phyloP scores from a whole-genome alignment of 352 stramenopile species.

The Elongisporangium prolatum region DNA sequence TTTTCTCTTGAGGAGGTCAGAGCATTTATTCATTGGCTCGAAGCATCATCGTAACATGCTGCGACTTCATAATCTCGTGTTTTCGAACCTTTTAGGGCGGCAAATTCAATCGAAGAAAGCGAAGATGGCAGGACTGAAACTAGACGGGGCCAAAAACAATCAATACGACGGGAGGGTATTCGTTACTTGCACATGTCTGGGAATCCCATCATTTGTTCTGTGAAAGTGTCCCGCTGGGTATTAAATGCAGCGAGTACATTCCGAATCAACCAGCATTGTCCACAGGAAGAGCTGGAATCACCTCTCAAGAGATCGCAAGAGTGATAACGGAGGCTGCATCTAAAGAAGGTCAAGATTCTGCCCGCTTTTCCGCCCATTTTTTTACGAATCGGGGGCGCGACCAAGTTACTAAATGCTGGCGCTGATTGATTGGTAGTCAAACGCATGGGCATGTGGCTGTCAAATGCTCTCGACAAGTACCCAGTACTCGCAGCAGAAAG shows the following conservation, averaged over 20 bases:
- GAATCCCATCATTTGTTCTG: neutral
- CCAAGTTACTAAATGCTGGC: slow-evolving; percentile 3
- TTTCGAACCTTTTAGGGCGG: neutral
- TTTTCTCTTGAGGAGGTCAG: slow-evolving; percentile 8
- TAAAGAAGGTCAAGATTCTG: too few species aligned
- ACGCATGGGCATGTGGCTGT: slow-evolving; percentile 5
- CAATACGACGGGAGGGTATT: slow-evolving; percentile 1
- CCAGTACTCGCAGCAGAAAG: too few species aligned
- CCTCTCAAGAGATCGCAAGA: neutral
- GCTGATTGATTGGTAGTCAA: slow-evolving; percentile 4
- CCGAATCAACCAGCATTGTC: neutral
- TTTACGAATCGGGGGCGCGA: slow-evolving; percentile 4
- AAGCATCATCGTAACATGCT: too few species aligned
- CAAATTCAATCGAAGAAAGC: neutral
- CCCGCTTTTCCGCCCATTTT: slow-evolving; percentile 3
- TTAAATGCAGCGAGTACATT: neutral
- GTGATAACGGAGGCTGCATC: neutral
- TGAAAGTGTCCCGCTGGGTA: neutral
- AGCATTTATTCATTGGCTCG: slow-evolving; percentile 9
- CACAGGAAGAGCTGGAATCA: neutral
- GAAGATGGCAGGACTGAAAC: neutral
- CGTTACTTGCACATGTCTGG: neutral
- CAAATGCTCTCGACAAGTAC: slow-evolving; percentile 6
- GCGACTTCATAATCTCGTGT: too few species aligned
- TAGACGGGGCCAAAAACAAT: slow-evolving; percentile 9